A percentile compares a stretch with the other conserved stretches of the same genome.
These are phyloP conservation scores for Trichosporon sp. DNA, from an alignment of 1,284 basidiomycete genomes.

Conservation along the genomic window DNA sequence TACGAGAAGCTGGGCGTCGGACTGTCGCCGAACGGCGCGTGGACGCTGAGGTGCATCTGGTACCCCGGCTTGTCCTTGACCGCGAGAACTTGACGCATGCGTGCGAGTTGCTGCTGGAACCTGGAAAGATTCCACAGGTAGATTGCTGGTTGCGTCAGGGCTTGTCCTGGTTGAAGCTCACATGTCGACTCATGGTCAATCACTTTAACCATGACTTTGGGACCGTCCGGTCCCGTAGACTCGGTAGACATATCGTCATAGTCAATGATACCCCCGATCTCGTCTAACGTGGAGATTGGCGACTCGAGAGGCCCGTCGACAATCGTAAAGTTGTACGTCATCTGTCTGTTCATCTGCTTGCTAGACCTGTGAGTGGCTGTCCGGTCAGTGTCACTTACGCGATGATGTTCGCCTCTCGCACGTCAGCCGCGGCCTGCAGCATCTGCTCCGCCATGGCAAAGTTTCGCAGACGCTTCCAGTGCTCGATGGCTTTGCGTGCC, in stretches of 20 bases:
- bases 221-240: slow-evolving; percentile 65
- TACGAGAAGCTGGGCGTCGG: slow-evolving; percentile 83
- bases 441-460: slow-evolving; percentile 91
- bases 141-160: slow-evolving; percentile 55
- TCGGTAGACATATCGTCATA: slow-evolving; percentile 89
- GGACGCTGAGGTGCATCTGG: slow-evolving; percentile 85
- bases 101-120: slow-evolving; percentile 78
- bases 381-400: slow-evolving; percentile 56
- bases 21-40: slow-evolving; percentile 86
- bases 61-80: slow-evolving; percentile 90
- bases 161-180: slow-evolving; percentile 23
- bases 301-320: slow-evolving; percentile 58
- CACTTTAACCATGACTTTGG: slow-evolving; percentile 84
- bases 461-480: slow-evolving; percentile 75
- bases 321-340: slow-evolving; percentile 87
- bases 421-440: slow-evolving; percentile 73
- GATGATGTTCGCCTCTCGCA: slow-evolving; percentile 93
- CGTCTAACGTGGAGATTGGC: slow-evolving; percentile 76
- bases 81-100: slow-evolving; percentile 91
- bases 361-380: slow-evolving; percentile 51
- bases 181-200: slow-evolving; percentile 73
- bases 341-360: slow-evolving; percentile 75
- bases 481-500: slow-evolving; percentile 71
- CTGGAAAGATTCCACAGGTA: slow-evolving; percentile 88
- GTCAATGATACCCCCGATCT: slow-evolving; percentile 79